Percentiles rank a stretch among this genome's conserved stretches.
Conservation (phyloP, 1,284 basidiomycete species). For the Wallemia hederae region DNA sequence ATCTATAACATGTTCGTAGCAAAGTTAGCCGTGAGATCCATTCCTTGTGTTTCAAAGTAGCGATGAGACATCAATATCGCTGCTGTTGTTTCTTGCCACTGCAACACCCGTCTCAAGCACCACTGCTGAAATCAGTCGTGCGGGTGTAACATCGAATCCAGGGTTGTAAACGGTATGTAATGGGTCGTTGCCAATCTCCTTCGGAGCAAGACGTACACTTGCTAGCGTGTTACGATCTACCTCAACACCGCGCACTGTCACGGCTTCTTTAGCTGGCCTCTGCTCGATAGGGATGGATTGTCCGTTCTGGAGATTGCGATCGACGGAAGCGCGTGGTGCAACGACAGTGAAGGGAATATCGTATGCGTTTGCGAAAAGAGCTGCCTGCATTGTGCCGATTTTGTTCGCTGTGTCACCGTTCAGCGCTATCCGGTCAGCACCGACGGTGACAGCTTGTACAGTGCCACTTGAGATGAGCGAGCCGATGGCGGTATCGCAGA, state of each 20-base stretch:
- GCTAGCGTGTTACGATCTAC: conserved; percentile 23
- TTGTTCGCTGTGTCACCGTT: conserved; percentile 82
- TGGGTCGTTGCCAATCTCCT: conserved; percentile 20
- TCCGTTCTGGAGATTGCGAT: conserved; percentile 43
- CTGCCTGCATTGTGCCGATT: conserved; percentile 74
- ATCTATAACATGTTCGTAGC: no score
- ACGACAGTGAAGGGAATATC: conserved; percentile 65
- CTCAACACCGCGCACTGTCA: conserved; percentile 38
- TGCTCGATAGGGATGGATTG: conserved; percentile 69
- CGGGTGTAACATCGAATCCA: conserved; percentile 75
- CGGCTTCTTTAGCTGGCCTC: conserved; percentile 53
- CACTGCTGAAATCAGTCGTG: conserved; percentile 43
- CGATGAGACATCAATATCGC: not conserved
- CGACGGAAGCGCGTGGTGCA: conserved; percentile 64
- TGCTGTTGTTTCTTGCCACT: conserved; percentile 17
- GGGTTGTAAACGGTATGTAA: conserved; percentile 46
- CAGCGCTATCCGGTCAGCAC: conserved; percentile 52
- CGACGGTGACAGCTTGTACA: conserved; percentile 62
- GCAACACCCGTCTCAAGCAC: conserved; percentile 71
- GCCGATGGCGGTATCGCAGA: conserved; percentile 81
- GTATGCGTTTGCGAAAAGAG: conserved; percentile 55
- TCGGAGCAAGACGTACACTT: conserved; percentile 41
- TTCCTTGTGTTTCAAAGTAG: not conserved
- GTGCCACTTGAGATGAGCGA: conserved; percentile 59
- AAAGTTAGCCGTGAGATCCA: no score